Base-by-base conservation (phyloP, 441 rosid genomes). In the Gossypium trilobum region DNA sequence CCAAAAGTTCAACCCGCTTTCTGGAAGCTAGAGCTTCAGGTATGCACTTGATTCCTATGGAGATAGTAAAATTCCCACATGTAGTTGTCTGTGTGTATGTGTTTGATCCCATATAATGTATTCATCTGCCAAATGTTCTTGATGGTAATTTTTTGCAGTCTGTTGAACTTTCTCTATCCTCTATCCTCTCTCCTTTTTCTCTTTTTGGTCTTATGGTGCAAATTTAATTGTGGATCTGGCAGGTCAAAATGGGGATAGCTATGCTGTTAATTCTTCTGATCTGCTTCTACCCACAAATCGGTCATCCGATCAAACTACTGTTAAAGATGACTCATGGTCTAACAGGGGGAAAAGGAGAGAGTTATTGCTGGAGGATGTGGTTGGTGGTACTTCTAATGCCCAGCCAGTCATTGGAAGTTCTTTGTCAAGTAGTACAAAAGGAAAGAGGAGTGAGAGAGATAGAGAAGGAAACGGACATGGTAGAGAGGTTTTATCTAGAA, bases 371-470 rank as follows among this genome's bases (percentile, higher is more conserved):
- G 95, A 93, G 74, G 98, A 95, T 80, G 99, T 87, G 58, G 87
- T 86, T 78, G 93, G 76, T 77, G 82, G 85, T 72, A 75, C 73
- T 67, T 67, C 80, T 33, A 74, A 74, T 77, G 66, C 75, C 59
- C 82, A 83, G 14, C 73, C 87, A n/a, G 87, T 81, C 64, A 78
- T 82, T 36, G 91, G 90, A 75, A 82, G 77, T 78, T 82, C 93
- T 80, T 82, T 92, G 42, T 77, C 87, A 77, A 88, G 88, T 85
- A 89, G 88, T 81, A 82, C 89, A 27, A 95, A 92, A 80, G 98
- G 99, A 77, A 95, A 89, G 85, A 86, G 97, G 78, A 95, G 99
- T 76, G 97, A 95, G 77, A 88, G 99, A 82, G 98, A 92, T 73
- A 91, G 98, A 84, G 98, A 95, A 68, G 98, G 95, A 63, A 95